These are phyloP conservation scores for Cubamyces lactineus DNA, from an alignment of 768 basidiomycete species.

Conservation along the genomic window DNA sequence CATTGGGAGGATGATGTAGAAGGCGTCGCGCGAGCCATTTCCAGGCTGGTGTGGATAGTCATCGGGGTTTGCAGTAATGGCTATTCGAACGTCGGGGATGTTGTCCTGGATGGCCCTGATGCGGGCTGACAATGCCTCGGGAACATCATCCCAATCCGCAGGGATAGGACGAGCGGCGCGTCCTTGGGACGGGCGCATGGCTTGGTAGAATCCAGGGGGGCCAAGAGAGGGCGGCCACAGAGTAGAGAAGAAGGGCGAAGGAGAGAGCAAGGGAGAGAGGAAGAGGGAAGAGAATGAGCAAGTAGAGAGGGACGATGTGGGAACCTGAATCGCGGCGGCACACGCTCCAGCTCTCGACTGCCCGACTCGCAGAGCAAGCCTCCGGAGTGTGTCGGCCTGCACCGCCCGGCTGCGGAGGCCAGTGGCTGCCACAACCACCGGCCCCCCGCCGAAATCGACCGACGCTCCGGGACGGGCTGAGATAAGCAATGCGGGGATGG, in stretches of 20 bases:
- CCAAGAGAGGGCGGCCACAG: neutral
- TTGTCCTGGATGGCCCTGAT: slow-evolving; percentile 17
- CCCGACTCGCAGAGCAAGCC: neutral
- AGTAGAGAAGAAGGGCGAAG: slow-evolving; percentile 14
- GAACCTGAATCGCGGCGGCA: slow-evolving; percentile 14
- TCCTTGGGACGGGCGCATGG: slow-evolving; percentile 24
- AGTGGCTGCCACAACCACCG: neutral
- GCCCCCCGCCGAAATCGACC: neutral
- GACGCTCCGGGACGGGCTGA: neutral
- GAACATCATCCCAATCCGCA: slow-evolving; percentile 21
- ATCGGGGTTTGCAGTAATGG: slow-evolving; percentile 1
- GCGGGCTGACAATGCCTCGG: slow-evolving; percentile 24
- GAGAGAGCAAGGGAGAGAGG: slow-evolving; percentile 17
- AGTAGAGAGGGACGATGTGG: slow-evolving; percentile 9
- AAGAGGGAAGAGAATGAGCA: slow-evolving; percentile 19
- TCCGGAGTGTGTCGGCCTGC: slow-evolving; percentile 7
- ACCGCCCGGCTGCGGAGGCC: slow-evolving; percentile 17
- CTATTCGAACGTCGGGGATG: slow-evolving; percentile 9
- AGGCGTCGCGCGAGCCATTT: slow-evolving; percentile 55
- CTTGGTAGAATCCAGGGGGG: slow-evolving; percentile 1
- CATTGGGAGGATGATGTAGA: slow-evolving; percentile 88
- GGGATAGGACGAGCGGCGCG: slow-evolving; percentile 9
- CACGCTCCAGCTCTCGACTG: slow-evolving; percentile 3
- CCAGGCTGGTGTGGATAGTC: slow-evolving; percentile 23
- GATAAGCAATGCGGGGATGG: neutral